Conservation (phyloP, 805 yeast species). For the Novakomyces olei region DNA sequence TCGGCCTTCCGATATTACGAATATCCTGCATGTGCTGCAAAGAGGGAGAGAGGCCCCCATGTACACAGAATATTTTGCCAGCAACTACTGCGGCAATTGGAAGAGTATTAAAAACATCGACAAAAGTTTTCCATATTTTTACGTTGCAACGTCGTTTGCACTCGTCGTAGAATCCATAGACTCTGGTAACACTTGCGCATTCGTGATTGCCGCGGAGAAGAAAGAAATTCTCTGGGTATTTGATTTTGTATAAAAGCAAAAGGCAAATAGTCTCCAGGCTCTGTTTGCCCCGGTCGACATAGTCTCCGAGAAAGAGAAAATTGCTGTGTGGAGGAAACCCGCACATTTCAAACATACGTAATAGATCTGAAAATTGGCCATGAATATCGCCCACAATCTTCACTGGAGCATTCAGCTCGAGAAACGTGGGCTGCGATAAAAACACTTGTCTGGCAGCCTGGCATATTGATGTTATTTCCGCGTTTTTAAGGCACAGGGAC, state of each 20-base stretch:
- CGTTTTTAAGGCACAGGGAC: conserved; percentile 64
- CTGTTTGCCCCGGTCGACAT: conserved; percentile 95
- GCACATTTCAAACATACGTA: conserved; percentile 80
- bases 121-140: conserved; percentile 81
- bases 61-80: conserved; percentile 80
- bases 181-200: conserved; percentile 89
- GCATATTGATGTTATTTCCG: conserved; percentile 77
- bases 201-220: conserved; percentile 89
- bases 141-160: conserved; percentile 84
- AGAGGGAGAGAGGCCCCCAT: conserved; percentile 65
- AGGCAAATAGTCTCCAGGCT: conserved; percentile 76
- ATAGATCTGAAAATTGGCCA: conserved; percentile 83
- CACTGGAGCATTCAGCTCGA: conserved; percentile 71
- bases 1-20: conserved; percentile 52
- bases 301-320: conserved; percentile 83
- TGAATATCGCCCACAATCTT: conserved; percentile 87
- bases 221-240: conserved; percentile 90
- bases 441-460: conserved; percentile 74
- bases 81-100: conserved; percentile 94
- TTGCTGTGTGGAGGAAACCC: conserved; percentile 93
- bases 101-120: conserved; percentile 84
- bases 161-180: conserved; percentile 94
- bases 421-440: conserved; percentile 67
- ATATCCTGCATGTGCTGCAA: conserved; percentile 54
- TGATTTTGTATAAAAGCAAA: conserved; percentile 77